Percentiles rank a stretch among this genome's conserved stretches.
Evolutionary conservation across 805 yeast species (phyloP).

Genomic region (Millerozyma acaciae): DNA sequence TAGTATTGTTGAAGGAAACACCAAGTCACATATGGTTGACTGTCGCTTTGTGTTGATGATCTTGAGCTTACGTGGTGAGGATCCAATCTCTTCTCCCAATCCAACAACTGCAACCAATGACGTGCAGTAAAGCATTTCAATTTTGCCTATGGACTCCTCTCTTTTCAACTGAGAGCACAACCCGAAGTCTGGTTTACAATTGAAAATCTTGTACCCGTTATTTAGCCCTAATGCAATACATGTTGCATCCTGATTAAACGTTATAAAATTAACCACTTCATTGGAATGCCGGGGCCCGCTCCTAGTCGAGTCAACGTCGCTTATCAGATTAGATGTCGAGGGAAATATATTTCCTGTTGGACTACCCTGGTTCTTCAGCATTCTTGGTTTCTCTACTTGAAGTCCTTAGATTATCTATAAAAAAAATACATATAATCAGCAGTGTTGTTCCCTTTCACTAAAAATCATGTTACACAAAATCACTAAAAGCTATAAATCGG

Average conservation of each 20-base stretch:
- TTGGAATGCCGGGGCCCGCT: too few species aligned
- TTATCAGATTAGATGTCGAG: too few species aligned
- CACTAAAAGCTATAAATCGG: too few species aligned
- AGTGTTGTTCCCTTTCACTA: too few species aligned
- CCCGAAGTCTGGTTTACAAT: conserved; percentile 53
- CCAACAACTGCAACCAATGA: conserved; percentile 83
- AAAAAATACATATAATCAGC: too few species aligned
- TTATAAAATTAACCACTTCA: conserved; percentile 35
- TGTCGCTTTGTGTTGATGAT: conserved; percentile 77
- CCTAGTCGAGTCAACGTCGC: too few species aligned
- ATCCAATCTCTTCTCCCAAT: conserved; percentile 62
- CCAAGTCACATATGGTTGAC: conserved; percentile 40
- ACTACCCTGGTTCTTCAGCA: too few species aligned
- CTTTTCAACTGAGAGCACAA: conserved; percentile 30
- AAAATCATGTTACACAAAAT: too few species aligned
- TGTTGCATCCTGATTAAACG: conserved; percentile 84
- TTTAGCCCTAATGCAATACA: conserved; percentile 75
- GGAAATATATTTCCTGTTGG: too few species aligned
- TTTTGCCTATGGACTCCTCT: conserved; percentile 58
- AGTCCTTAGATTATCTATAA: too few species aligned
- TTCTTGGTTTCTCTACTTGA: too few species aligned
- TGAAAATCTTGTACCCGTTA: conserved; percentile 67
- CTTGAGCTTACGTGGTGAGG: conserved; percentile 77
- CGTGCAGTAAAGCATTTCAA: conserved; percentile 89
- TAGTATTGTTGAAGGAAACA: conserved; percentile 39